Conservation (phyloP, 257 asterid genomes). For the Rhazya stricta region DNA sequence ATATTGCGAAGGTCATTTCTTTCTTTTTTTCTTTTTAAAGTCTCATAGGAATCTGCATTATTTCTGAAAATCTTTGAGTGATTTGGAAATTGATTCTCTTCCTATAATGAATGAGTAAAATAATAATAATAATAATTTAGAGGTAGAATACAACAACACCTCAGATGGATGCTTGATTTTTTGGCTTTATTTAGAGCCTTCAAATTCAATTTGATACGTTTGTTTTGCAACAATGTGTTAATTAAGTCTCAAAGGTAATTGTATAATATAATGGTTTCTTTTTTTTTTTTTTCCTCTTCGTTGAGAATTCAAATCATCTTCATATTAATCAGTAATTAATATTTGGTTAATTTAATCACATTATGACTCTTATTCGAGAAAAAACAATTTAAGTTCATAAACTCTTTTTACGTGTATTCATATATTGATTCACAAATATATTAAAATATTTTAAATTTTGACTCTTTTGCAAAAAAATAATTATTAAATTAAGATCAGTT, state of each 20-base stretch:
- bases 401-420: too few species aligned
- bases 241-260: too few species aligned
- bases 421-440: too few species aligned
- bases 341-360: too few species aligned
- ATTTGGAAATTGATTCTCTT: conserved; percentile 1
- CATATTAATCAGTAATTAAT: too few species aligned
- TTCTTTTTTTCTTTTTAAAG: background rate
- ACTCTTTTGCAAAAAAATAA: too few species aligned
- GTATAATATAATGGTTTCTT: background rate
- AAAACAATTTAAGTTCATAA: too few species aligned
- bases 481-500: too few species aligned
- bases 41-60: background rate
- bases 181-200: background rate
- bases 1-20: background rate
- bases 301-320: too few species aligned
- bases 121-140: background rate
- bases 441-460: too few species aligned
- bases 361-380: too few species aligned
- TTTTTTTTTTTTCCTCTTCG: background rate
- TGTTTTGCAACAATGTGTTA: background rate
- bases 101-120: background rate
- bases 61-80: background rate
- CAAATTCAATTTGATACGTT: background rate
- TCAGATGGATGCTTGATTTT: background rate
- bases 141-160: background rate